Evolutionary conservation across 1,139 yeast genomes (phyloP), one percentile per base, ranked within the genome.

Genomic region (Pichia sp.): DNA sequence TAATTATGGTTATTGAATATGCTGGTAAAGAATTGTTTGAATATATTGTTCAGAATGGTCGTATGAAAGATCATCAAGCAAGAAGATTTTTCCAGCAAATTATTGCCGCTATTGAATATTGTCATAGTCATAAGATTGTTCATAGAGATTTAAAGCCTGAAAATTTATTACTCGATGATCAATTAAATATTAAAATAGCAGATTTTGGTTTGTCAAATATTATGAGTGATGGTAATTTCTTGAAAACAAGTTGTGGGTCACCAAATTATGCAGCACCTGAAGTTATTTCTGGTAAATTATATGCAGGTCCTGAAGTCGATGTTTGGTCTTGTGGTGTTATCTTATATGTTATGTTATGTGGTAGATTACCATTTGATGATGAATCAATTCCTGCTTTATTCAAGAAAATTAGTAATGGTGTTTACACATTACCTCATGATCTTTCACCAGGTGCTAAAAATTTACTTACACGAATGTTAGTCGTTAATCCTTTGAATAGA

Each of bases 261-360:
- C 97, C 98, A 40, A 89, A 91, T 59, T 91, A 91, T 59, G 98
- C 98, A 2, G 98, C 98, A 0, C 98, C 98, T 0, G 98, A 91
- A 63, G 97, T 91, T 36, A 91, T 91, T 46, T 79, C 93, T 51
- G 98, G 98, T 35, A 89, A 93, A 60, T 71, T 91, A 44, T 91
- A 91, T 57, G 98, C 97, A 2, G 98, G 98, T 5, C 97, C 97
- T 3, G 98, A 91, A 64, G 98, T 91, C 38, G 98, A 93, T 61
- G 97, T 93, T 40, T 93, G 99, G 99, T 84, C 95, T 0, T 84
- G 95, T 54, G 98, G 99, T 53, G 97, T 93, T 38, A 91, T 93
- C 42, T 70, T 91, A 46, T 91, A 89, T 55, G 98, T 93, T 37
- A 88, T 91, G 96, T 72, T 91, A 42, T 91, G 97, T 65, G 97